Evolutionary conservation across 2,329 filamentous ascomycete species (phyloP).

Genomic region (Penicillium sp.): DNA sequence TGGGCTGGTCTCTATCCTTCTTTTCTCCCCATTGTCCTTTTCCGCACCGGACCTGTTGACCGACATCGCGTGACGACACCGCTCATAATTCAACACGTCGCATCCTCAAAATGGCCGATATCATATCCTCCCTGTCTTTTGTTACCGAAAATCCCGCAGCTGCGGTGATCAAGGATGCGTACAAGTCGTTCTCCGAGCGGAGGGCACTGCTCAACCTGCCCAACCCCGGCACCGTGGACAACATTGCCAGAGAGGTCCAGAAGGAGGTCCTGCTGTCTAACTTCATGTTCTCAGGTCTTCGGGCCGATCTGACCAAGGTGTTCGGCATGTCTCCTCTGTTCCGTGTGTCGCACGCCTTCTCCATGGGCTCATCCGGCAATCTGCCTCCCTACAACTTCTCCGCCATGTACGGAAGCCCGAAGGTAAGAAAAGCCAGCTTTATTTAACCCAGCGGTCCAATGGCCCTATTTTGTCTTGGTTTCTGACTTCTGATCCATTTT

Average conservation of each 20-base stretch:
- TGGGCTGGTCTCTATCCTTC: constrained; percentile 31
- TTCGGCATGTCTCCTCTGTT: constrained; percentile 93
- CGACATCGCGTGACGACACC: constrained; percentile 28
- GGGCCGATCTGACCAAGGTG: constrained; percentile 93
- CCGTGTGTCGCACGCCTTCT: constrained; percentile 95
- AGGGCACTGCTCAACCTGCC: constrained; percentile 82
- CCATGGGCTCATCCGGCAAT: constrained; percentile 77
- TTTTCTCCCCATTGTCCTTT: constrained; percentile 23
- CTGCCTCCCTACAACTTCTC: constrained; percentile 94
- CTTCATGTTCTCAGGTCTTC: constrained; percentile 92
- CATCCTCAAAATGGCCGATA: constrained; percentile 42
- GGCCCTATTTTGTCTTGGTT: neutral
- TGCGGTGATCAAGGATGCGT: constrained; percentile 68
- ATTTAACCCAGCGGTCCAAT: neutral
- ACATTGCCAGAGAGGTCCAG: constrained; percentile 84
- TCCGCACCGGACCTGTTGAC: constrained; percentile 24
- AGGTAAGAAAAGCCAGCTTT: constrained; percentile 56
- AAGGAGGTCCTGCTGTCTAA: constrained; percentile 96
- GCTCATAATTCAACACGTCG: constrained; percentile 13
- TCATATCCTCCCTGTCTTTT: constrained; percentile 57
- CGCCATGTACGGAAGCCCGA: constrained; percentile 87
- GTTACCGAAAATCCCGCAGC: constrained; percentile 72
- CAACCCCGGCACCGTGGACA: constrained; percentile 91
- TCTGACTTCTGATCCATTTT: constrained; percentile 1
- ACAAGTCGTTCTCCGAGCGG: constrained; percentile 77